Conservation (phyloP, 2,329 filamentous ascomycete genomes). For the Thielaviopsis musarum region DNA sequence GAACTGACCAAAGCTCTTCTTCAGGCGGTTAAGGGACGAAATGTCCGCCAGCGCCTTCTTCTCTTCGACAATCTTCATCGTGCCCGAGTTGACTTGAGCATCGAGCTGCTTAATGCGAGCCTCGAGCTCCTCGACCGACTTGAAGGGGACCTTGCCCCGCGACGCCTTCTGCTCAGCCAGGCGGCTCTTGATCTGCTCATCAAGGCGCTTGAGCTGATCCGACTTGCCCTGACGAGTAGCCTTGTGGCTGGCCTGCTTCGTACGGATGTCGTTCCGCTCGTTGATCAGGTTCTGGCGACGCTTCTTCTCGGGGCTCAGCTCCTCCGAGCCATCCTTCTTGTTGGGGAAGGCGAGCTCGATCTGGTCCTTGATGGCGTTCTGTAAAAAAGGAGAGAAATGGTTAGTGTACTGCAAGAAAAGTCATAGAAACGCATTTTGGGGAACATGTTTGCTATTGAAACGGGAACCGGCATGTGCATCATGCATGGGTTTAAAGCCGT, state of each 20-base stretch:
- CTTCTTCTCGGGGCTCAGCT: constrained; percentile 52
- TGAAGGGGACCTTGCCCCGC: constrained; percentile 66
- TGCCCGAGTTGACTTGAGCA: constrained; percentile 71
- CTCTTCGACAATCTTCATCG: constrained; percentile 93
- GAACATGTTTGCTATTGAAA: constrained; percentile 2
- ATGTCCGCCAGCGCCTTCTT: constrained; percentile 82
- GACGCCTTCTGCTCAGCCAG: constrained; percentile 77
- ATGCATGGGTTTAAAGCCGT: neutral
- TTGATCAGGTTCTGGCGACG: constrained; percentile 71
- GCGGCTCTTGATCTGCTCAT: constrained; percentile 73
- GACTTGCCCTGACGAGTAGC: constrained; percentile 57
- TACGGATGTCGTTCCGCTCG: constrained; percentile 68
- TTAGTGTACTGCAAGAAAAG: neutral
- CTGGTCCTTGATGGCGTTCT: constrained; percentile 81
- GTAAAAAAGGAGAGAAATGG: constrained; percentile 8
- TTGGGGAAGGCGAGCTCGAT: constrained; percentile 65
- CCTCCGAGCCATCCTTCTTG: constrained; percentile 58
- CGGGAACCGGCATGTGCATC: constrained; percentile 6
- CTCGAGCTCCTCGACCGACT: constrained; percentile 77
- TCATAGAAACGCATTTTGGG: neutral
- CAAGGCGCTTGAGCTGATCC: constrained; percentile 83
- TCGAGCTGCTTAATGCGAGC: constrained; percentile 65
- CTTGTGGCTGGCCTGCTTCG: constrained; percentile 80
- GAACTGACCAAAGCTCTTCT: constrained; percentile 78
- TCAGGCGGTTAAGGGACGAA: constrained; percentile 66